Conservation (phyloP, 148 eudicot species). For the Rhododendron ovatum region DNA sequence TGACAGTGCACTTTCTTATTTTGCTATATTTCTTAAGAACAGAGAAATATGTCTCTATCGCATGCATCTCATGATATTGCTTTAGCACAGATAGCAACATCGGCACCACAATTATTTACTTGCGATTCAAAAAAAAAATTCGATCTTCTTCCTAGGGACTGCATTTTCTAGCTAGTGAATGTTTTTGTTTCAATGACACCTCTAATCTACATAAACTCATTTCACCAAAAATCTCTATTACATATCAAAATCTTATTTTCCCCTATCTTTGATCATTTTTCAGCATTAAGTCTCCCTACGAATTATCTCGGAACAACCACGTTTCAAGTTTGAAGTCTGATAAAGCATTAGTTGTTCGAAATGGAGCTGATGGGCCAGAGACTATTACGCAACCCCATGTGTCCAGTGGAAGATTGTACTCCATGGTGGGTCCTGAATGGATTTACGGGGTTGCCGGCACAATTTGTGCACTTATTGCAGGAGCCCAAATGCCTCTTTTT, state of each 20-base stretch:
- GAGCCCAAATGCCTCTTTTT: slow-evolving; percentile 87
- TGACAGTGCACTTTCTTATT: neutral
- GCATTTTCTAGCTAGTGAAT: neutral
- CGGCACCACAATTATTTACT: too few relatives aligned
- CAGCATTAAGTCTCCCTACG: slow-evolving; percentile 68
- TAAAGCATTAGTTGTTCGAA: slow-evolving; percentile 42
- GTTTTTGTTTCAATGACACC: neutral
- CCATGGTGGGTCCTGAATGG: slow-evolving; percentile 93
- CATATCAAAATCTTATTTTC: neutral
- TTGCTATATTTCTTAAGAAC: neutral
- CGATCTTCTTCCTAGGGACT: too few relatives aligned
- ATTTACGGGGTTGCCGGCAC: slow-evolving; percentile 68
- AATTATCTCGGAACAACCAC: slow-evolving; percentile 63
- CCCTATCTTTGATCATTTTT: neutral
- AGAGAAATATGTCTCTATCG: neutral
- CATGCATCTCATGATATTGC: too few relatives aligned
- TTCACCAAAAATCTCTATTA: neutral
- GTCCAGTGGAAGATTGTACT: slow-evolving; percentile 61
- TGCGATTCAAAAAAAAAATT: neutral
- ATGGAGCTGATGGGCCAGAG: slow-evolving; percentile 49
- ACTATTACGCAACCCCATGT: slow-evolving; percentile 32
- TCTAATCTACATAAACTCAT: neutral
- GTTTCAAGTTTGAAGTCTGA: slow-evolving; percentile 88
- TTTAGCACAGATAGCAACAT: too few relatives aligned
- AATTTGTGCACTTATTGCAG: slow-evolving; percentile 66